Base-by-base conservation (phyloP, 768 basidiomycete species). In the Chalciporus piperatus region DNA sequence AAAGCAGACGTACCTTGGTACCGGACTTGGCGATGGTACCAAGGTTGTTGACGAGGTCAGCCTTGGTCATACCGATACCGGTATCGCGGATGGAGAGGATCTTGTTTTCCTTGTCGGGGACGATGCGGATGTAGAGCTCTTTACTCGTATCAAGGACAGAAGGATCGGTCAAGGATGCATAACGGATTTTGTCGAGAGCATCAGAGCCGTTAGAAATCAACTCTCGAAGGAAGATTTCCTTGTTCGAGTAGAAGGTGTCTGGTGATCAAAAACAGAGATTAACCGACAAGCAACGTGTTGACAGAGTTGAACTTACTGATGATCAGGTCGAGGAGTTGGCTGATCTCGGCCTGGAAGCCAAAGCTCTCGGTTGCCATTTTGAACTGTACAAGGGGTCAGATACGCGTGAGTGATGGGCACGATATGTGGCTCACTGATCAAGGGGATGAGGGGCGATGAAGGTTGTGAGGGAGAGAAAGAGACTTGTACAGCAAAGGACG, bases 211-310 rank as follows among this genome's bases (percentile, higher is more conserved):
- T 98, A 59, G 96, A 98, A 75, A 96, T 98, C 62, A 98, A 57
- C 76, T 98, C 97, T 71, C 97, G 91, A 62, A 99, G 87, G 85
- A 98, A 98, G 73, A 99, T 98, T 77, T 98, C 96, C 82, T 99
- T 99, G 87, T 99, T 98, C 56, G 94, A 97, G 85, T 98, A 99
- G 86, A 98, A 98, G 57, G 96, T 98, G 81, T 98, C 90, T 92
- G 59, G 17, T 10, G 41, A 45, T 13, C 45, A 7, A 30, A 44
- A 44, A 19, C 33, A 63, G 48, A 9, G 5, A 41, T 65, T 25
- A 67, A 48, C 45, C 27, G 4, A 41, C 41, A 40, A 2, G 2
- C 3, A 30, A 1, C n/a, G 22, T 19, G 47, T 14, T 41, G 54
- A 23, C 37, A 4, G 20, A 41, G 30, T 1, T 41, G 48, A 11